Base-by-base conservation (phyloP, 2,329 filamentous ascomycete species). In the Colletotrichum navitas region DNA sequence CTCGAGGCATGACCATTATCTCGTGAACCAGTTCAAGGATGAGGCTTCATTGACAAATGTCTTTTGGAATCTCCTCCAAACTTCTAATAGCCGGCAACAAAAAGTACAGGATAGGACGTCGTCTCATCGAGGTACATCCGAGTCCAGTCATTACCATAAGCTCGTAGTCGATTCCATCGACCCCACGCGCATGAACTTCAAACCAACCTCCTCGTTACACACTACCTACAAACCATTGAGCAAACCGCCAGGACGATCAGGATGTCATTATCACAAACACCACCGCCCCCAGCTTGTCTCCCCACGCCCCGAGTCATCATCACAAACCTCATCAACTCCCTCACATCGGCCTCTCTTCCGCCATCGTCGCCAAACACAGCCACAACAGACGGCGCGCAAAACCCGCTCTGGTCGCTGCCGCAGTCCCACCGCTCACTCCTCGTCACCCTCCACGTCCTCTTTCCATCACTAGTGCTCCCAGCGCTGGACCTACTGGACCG, bases 401-500 rank as follows among this genome's bases (percentile, higher is more conserved):
- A 66, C 61, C 75, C 76, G 12, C 72, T 75, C 41, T 58, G 56
- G 49, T 76, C 54, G 70, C 81, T 84, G 75, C 79, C 82, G 3
- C 75, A 78, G 1, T 74, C 81, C n/a, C 80, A 84, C 69, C 83
- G 85, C 1, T 85, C 88, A 60, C 82, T 92, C 21, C 84, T 97
- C n/a, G 84, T 94, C 1, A 94, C 93, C 0, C 87, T 97, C 0
- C 95, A 98, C 82, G 92, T 94, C 43, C 83, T 98, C 18, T 97
- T 97, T 77, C 94, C 94, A 0, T 89, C 90, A 74, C 88, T 94
- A 65, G 83, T 98, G 2, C 90, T 98, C 1, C 93, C 94, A 3
- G 94, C 95, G 0, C 86, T 99, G 3, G 95, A 98, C 80, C 86
- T 98, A 0, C 86, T 99, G 0, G 96, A 99, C 80, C 89, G 94